Percentiles rank a stretch among this genome's conserved stretches.
Evolutionary conservation across 2,329 filamentous ascomycete genomes (phyloP).

Genomic region (Colletotrichum melonis): DNA sequence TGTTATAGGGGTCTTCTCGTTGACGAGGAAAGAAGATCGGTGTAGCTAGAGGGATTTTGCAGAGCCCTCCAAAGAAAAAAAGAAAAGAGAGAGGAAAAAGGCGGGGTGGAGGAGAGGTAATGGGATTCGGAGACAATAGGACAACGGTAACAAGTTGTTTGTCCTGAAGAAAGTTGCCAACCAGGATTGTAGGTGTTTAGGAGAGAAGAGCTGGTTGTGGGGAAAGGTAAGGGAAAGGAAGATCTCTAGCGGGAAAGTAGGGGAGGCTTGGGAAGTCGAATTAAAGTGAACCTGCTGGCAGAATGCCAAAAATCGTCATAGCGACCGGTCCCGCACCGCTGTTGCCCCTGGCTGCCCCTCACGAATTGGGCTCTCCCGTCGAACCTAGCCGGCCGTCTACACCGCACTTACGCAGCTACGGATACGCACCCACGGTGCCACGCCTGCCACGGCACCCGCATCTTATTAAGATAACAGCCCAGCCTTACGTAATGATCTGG

Average conservation of each 20-base stretch:
- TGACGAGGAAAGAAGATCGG: conserved; percentile 24
- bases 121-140: conserved; percentile 3
- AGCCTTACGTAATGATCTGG: conserved; percentile 19
- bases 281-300: conserved; percentile 31
- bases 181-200: conserved; percentile 27
- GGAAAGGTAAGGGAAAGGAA: conserved; percentile 26
- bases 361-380: conserved; percentile 9
- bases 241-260: conserved; percentile 31
- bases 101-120: conserved; percentile 5
- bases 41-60: conserved; percentile 26
- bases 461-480: conserved; percentile 1
- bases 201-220: conserved; percentile 31
- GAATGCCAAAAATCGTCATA: conserved; percentile 36
- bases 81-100: background rate
- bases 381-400: conserved; percentile 5
- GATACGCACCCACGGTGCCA: no score
- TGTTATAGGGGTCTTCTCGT: conserved; percentile 20
- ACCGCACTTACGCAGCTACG: conserved; percentile 22
- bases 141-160: conserved; percentile 14
- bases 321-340: conserved; percentile 31
- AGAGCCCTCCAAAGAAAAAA: background rate
- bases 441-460: conserved; percentile 10
- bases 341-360: conserved; percentile 31
- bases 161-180: conserved; percentile 15
- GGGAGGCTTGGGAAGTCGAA: conserved; percentile 29